Evolutionary conservation across 2,329 filamentous ascomycete genomes (phyloP).

Genomic region (Didymella lethalis): DNA sequence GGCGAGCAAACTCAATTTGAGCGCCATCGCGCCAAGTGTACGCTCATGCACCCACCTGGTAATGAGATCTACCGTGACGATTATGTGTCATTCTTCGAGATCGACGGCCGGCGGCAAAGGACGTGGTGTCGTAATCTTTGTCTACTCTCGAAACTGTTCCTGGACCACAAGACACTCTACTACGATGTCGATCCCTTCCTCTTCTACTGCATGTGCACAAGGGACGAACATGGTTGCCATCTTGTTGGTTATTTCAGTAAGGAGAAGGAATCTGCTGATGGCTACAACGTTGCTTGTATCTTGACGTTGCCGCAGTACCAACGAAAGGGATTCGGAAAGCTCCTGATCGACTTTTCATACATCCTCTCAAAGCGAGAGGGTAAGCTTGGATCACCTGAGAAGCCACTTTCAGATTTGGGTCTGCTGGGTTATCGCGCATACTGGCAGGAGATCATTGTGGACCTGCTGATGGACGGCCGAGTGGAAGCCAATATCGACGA

Average conservation of each 20-base stretch:
- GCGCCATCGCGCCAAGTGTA: slow-evolving; percentile 89
- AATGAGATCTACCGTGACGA: slow-evolving; percentile 99
- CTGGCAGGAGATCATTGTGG: slow-evolving; percentile 95
- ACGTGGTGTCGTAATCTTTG: slow-evolving; percentile 98
- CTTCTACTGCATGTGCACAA: slow-evolving; percentile 96
- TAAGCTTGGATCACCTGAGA: slow-evolving; percentile 95
- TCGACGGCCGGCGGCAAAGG: slow-evolving; percentile 90
- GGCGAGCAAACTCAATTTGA: slow-evolving; percentile 82
- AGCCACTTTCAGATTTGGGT: slow-evolving; percentile 92
- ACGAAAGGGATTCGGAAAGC: slow-evolving; percentile 88
- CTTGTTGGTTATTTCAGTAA: slow-evolving; percentile 99
- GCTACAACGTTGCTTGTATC: slow-evolving; percentile 98
- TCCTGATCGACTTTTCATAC: slow-evolving; percentile 97
- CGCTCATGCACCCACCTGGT: slow-evolving; percentile 87
- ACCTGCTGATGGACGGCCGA: slow-evolving; percentile 74
- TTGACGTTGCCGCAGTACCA: slow-evolving; percentile 96
- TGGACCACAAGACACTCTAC: slow-evolving; percentile 97
- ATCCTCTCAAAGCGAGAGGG: slow-evolving; percentile 94
- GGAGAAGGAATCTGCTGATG: slow-evolving; percentile 95
- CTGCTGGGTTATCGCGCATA: slow-evolving; percentile 94
- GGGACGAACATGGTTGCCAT: slow-evolving; percentile 88
- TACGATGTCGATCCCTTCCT: slow-evolving; percentile 99
- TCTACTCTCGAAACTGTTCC: slow-evolving; percentile 91
- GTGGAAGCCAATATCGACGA: slow-evolving; percentile 85
- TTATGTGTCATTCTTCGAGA: slow-evolving; percentile 94